A percentile compares a stretch with the other conserved stretches of the same genome.
phyloP scores from a whole-genome alignment of 108 stramenopile species.

The Nitzschia sp. region DNA sequence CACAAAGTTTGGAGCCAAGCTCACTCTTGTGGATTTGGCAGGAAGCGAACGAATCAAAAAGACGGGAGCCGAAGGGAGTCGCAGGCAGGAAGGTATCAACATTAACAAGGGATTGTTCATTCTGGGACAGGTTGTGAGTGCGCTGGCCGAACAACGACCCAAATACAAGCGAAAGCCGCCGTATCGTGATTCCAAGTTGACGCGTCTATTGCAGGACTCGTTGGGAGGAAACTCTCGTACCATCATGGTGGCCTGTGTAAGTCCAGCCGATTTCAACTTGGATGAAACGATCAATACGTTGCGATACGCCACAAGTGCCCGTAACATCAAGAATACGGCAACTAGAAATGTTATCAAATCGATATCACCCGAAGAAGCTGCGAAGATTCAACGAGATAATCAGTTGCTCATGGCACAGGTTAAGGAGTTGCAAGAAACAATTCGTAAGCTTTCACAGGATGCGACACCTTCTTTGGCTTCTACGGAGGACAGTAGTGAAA shows the following conservation, averaged over 20 bases:
- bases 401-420: constrained; percentile 62
- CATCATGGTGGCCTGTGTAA: constrained; percentile 92
- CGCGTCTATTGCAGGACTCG: constrained; percentile 88
- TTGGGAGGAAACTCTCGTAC: constrained; percentile 93
- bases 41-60: constrained; percentile 94
- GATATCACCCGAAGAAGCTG: constrained; percentile 71
- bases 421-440: constrained; percentile 56
- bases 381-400: constrained; percentile 77
- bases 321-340: constrained; percentile 95
- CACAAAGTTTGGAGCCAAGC: constrained; percentile 64
- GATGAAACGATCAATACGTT: constrained; percentile 92
- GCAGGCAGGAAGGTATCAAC: constrained; percentile 88
- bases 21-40: constrained; percentile 97
- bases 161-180: constrained; percentile 66
- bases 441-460: constrained; percentile 29
- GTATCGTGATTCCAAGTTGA: constrained; percentile 92
- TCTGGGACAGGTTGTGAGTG: constrained; percentile 90
- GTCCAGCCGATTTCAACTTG: constrained; percentile 93
- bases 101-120: constrained; percentile 93
- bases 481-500: constrained; percentile 12
- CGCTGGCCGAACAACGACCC: constrained; percentile 74
- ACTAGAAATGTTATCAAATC: constrained; percentile 73
- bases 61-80: constrained; percentile 97
- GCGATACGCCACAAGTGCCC: constrained; percentile 92
- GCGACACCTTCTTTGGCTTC: constrained; percentile 23